Percentiles rank a stretch among this genome's conserved stretches.
phyloP scores from a whole-genome alignment of 1,284 basidiomycete genomes.

The Phlebopus sp. region DNA sequence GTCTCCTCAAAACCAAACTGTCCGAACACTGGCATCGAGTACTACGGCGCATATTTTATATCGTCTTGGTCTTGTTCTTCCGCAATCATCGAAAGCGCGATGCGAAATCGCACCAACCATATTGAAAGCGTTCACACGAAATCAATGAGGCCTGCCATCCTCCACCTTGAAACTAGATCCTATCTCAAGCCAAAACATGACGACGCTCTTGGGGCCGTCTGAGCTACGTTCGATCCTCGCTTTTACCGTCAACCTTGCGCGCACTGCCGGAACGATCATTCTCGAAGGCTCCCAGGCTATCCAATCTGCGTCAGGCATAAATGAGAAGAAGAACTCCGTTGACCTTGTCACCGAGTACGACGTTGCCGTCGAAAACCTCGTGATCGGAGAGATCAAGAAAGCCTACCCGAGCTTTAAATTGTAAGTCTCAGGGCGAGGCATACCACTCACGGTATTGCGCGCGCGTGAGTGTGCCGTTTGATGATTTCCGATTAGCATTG shows the following conservation, averaged over 20 bases:
- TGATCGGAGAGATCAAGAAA: constrained; percentile 64
- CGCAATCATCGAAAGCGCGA: no score
- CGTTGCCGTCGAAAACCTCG: constrained; percentile 86
- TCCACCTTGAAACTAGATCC: no score
- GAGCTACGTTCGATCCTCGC: constrained; percentile 61
- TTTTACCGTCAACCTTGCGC: constrained; percentile 75
- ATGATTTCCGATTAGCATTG: constrained; percentile 59
- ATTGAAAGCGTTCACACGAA: no score
- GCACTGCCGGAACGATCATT: constrained; percentile 65
- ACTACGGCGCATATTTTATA: no score
- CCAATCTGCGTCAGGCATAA: constrained; percentile 53
- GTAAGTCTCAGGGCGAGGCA: constrained; percentile 44
- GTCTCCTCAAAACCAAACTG: no score
- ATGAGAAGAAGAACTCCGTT: constrained; percentile 88
- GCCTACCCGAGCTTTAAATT: constrained; percentile 81
- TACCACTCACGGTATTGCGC: no score
- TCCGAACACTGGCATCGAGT: no score
- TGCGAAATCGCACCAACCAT: no score
- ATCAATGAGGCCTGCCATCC: neutral
- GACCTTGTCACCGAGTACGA: constrained; percentile 97
- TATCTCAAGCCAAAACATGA: constrained; percentile 14
- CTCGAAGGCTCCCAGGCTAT: constrained; percentile 74
- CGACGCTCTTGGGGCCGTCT: constrained; percentile 19
- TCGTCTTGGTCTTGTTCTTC: no score
- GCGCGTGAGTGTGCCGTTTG: neutral